phyloP scores from a whole-genome alignment of 257 asterid genomes.

The Haberlea rhodopensis region DNA sequence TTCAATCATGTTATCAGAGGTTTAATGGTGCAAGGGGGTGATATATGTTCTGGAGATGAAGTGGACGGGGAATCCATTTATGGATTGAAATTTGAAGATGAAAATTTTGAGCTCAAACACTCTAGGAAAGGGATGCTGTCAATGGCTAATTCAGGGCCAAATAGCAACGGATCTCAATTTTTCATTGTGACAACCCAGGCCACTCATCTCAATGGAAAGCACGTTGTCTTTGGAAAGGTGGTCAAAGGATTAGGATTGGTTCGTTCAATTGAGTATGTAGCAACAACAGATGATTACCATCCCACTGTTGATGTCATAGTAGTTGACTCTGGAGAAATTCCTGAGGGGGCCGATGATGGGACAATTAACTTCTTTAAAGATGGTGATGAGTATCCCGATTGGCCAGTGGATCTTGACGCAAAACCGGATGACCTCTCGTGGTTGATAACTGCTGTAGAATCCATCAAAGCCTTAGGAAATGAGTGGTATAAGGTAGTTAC shows the following conservation, averaged over 20 bases:
- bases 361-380: slow-evolving; percentile 63
- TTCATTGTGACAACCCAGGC: slow-evolving; percentile 60
- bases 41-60: slow-evolving; percentile 56
- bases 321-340: slow-evolving; percentile 70
- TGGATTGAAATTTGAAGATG: slow-evolving; percentile 81
- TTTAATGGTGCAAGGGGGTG: slow-evolving; percentile 82
- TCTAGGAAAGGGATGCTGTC: slow-evolving; percentile 76
- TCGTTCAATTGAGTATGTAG: slow-evolving; percentile 59
- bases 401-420: slow-evolving; percentile 69
- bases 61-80: slow-evolving; percentile 77
- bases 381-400: slow-evolving; percentile 82
- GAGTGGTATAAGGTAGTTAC: slow-evolving; percentile 67
- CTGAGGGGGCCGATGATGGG: slow-evolving; percentile 82
- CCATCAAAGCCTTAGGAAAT: slow-evolving; percentile 67
- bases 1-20: slow-evolving; percentile 64
- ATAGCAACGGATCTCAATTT: slow-evolving; percentile 79
- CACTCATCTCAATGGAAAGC: slow-evolving; percentile 65
- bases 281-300: slow-evolving; percentile 31
- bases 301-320: slow-evolving; percentile 51
- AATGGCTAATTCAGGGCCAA: slow-evolving; percentile 82
- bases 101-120: slow-evolving; percentile 76
- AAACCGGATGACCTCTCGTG: slow-evolving; percentile 46
- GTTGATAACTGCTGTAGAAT: slow-evolving; percentile 60
- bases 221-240: slow-evolving; percentile 76
- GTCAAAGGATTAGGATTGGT: slow-evolving; percentile 65